Base-by-base conservation (phyloP, 2,329 filamentous ascomycete genomes). In the Hymenoscyphus infarciens region DNA sequence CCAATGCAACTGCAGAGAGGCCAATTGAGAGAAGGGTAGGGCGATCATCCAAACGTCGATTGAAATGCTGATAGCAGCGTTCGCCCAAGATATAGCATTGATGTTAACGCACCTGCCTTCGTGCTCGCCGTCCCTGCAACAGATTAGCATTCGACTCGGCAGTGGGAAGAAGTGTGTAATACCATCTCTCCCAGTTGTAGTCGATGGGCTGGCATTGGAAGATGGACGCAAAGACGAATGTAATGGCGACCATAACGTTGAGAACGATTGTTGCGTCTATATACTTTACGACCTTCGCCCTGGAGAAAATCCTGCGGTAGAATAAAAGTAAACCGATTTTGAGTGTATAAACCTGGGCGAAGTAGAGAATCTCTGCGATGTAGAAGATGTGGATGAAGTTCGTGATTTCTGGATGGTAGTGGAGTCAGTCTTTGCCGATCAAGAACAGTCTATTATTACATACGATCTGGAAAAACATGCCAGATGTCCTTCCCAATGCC, bases 311-410 rank as follows among this genome's bases (percentile, higher is more conserved):
- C 59, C 81, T 78, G 5, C 83, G 73, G 67, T 84, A 85, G 71
- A 86, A 84, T 68, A 81, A 76, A 0, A 86, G 73, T 27, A 86
- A 74, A 0, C 82, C 78, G 4, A 82, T 70, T 66, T 85, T 83
- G 16, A 82, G 75, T 29, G 82, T 71, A 1, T 78, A 73, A 13
- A 82, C 70, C 16, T 79, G 73, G 2, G 72, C 59, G 67, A 83
- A 82, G 70, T 85, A 83, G 25, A 82, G 55, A 6, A 75, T 65
- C 31, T 78, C 77, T 67, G 76, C 74, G 63, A 76, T 68, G 66
- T 79, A 83, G 27, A 82, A 77, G 66, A 72, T 77, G 29, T 75
- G 73, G 7, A 76, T 70, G 31, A 84, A 80, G 11, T 58, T 56
- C 3, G 65, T 68, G 33, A 68, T 68, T 39, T 64, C 25, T 27